These are phyloP conservation scores for Zychaea mexicana DNA, from an alignment of 371 early-diverging fungal species.

Conservation along the genomic window DNA sequence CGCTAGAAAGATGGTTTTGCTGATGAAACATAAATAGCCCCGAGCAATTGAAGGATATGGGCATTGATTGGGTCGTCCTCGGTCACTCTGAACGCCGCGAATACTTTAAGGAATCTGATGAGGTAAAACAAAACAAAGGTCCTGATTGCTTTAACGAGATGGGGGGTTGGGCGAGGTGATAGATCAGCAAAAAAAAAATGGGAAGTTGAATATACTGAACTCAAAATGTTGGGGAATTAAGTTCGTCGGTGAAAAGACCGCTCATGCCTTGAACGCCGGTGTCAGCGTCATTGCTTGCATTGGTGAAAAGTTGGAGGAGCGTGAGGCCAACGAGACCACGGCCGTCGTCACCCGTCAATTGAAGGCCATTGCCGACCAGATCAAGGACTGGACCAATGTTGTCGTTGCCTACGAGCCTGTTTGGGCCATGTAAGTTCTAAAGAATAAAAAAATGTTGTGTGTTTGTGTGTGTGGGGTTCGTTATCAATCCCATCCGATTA, in stretches of 20 bases:
- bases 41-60: slow-evolving; percentile 95
- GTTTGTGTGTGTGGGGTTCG: no score
- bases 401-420: slow-evolving; percentile 99
- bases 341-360: slow-evolving; percentile 92
- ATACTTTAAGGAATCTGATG: slow-evolving; percentile 90
- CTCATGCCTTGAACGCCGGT: slow-evolving; percentile 85
- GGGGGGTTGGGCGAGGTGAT: no score
- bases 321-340: slow-evolving; percentile 86
- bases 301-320: slow-evolving; percentile 96
- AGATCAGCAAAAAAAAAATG: background rate
- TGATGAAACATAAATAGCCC: no score
- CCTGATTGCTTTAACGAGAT: no score
- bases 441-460: background rate
- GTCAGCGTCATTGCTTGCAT: slow-evolving; percentile 96
- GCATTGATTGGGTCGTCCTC: slow-evolving; percentile 94
- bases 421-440: slow-evolving; percentile 86
- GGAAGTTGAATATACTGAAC: background rate
- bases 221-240: background rate
- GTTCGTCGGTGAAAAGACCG: slow-evolving; percentile 86
- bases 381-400: slow-evolving; percentile 88
- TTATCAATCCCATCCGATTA: no score
- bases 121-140: slow-evolving; percentile 48
- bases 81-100: slow-evolving; percentile 99
- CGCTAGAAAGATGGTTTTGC: background rate
- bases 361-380: slow-evolving; percentile 70